A percentile compares a stretch with the other conserved stretches of the same genome.
Evolutionary conservation across 2,329 filamentous ascomycete genomes (phyloP).

Genomic region (Penicillium sclerotiorum): DNA sequence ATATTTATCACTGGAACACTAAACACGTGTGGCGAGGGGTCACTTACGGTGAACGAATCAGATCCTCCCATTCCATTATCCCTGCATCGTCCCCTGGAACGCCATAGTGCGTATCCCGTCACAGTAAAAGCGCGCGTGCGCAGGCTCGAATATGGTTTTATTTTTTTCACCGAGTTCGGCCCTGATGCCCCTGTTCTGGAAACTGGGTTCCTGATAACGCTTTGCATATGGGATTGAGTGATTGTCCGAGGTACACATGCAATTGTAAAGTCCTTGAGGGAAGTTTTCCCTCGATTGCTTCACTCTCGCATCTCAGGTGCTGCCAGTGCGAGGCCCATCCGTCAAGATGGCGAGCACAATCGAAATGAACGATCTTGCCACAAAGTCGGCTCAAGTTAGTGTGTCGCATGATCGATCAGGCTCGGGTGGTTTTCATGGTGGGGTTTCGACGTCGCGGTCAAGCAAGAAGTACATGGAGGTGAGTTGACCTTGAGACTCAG

Average conservation of each 20-base stretch:
- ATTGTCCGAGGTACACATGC: background rate
- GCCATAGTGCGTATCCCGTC: no score
- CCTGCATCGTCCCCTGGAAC: no score
- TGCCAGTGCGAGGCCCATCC: background rate
- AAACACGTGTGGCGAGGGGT: no score
- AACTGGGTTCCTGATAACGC: background rate
- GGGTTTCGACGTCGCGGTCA: slow-evolving; percentile 15
- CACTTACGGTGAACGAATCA: no score
- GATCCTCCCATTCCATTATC: no score
- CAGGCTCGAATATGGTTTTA: background rate
- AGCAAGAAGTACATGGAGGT: slow-evolving; percentile 18
- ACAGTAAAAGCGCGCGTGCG: no score
- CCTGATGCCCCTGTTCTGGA: background rate
- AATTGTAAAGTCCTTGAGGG: background rate
- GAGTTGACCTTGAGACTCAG: background rate
- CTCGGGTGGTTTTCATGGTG: slow-evolving; percentile 12
- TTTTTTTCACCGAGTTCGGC: background rate
- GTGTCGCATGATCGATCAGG: slow-evolving; percentile 7
- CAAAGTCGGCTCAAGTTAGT: slow-evolving; percentile 7
- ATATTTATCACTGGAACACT: no score
- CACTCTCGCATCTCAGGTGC: background rate
- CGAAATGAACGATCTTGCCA: slow-evolving; percentile 8
- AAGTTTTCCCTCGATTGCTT: background rate
- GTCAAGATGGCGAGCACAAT: slow-evolving; percentile 12
- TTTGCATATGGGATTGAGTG: background rate